Conservation (phyloP, 2,329 filamentous ascomycete genomes). For the Colletotrichum orchidophilum region DNA sequence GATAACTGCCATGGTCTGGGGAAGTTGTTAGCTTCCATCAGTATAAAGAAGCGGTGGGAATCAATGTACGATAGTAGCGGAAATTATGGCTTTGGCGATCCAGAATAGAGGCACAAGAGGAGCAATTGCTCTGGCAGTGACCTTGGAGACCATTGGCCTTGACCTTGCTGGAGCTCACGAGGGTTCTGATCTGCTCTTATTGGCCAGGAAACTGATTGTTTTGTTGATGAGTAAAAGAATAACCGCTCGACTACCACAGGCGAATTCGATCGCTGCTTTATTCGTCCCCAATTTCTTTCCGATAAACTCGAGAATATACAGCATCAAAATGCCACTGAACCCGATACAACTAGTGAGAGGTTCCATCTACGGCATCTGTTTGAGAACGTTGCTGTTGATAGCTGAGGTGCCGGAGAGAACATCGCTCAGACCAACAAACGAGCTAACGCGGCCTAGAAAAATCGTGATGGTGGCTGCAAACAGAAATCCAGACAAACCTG, state of each 20-base stretch:
- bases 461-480: conserved; percentile 73
- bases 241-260: conserved; percentile 69
- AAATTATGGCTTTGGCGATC: conserved; percentile 73
- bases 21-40: neutral
- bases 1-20: conserved; percentile 69
- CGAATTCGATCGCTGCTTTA: conserved; percentile 65
- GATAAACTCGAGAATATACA: conserved; percentile 65
- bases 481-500: conserved; percentile 72
- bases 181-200: conserved; percentile 59
- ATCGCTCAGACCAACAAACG: conserved; percentile 63
- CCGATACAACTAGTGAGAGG: conserved; percentile 68
- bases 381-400: conserved; percentile 68
- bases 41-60: neutral
- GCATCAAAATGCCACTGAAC: conserved; percentile 63
- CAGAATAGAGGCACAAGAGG: conserved; percentile 72
- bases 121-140: conserved; percentile 64
- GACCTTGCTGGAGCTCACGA: conserved; percentile 68
- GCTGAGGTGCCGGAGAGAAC: conserved; percentile 62
- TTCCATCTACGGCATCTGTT: conserved; percentile 64
- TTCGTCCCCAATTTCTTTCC: conserved; percentile 68
- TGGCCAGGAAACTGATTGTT: conserved; percentile 70
- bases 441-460: conserved; percentile 70
- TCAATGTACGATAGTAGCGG: conserved; percentile 66
- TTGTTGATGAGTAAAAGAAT: conserved; percentile 70
- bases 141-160: conserved; percentile 61